These are phyloP conservation scores for Paramarasmius palmivorus DNA, from an alignment of 1,284 basidiomycete species.

Conservation along the genomic window DNA sequence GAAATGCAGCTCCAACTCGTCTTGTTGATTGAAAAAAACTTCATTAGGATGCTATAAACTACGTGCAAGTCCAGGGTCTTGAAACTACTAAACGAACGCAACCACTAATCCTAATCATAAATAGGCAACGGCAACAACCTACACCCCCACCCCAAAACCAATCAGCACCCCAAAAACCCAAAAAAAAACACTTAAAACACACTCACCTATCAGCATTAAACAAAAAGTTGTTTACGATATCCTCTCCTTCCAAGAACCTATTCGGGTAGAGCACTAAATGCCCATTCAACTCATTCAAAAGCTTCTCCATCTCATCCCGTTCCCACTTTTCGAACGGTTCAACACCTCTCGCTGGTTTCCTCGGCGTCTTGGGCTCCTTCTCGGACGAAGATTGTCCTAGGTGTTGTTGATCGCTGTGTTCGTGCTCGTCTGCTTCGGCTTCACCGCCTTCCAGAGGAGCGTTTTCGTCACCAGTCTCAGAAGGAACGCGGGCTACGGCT, in stretches of 20 bases:
- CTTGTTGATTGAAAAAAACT: too few relatives aligned
- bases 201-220: constrained; percentile 83
- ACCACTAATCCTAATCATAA: constrained; percentile 50
- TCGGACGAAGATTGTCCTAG: constrained; percentile 24
- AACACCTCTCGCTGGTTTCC: constrained; percentile 48
- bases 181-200: not conserved
- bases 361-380: constrained; percentile 37
- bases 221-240: constrained; percentile 85
- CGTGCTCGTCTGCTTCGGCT: constrained; percentile 17
- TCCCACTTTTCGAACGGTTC: constrained; percentile 84
- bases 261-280: constrained; percentile 88
- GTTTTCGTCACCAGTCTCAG: constrained; percentile 53
- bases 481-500: constrained; percentile 55
- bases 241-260: constrained; percentile 85
- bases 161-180: not conserved
- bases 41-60: too few relatives aligned
- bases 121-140: constrained; percentile 57
- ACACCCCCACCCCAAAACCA: not conserved
- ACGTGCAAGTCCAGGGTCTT: too few relatives aligned
- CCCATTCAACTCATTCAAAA: constrained; percentile 76
- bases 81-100: not conserved
- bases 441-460: constrained; percentile 30
- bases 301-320: constrained; percentile 83
- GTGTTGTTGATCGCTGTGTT: constrained; percentile 17
- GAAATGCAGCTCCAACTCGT: too few relatives aligned